Evolutionary conservation across 306 rosid genomes (phyloP), one percentile per base, ranked within the genome.

Genomic region (Quercus gilva): DNA sequence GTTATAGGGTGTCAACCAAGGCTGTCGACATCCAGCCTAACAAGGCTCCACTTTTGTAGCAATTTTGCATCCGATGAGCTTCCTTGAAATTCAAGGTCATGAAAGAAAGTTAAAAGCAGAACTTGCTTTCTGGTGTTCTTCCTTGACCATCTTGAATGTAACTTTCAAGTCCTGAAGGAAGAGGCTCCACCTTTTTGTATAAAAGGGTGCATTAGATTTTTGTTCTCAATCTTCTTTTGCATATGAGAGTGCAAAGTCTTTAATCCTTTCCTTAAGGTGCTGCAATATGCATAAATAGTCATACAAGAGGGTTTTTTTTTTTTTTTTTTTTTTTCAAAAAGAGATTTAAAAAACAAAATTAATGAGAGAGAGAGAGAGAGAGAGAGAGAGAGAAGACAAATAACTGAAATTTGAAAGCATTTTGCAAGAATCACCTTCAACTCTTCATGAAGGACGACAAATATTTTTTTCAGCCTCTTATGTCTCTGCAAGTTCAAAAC

Each of bases 371-470:
- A 35, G 37, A 33, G 41, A 37, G 45, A 55, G 35, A 23, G 1
- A 59, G 52, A 41, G 45, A 41, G 41, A 41, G 45, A 55, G 35
- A 23, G 1, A 59, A 65, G 29, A 26, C 31, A 1, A 21, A 31
- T 20, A 73, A 72, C 41, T 73, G 14, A 6, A 53, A 53, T 7
- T 11, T 51, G 51, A 26, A 58, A 51, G 61, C 13, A 63, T 37
- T 71, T 80, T 13, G 58, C 52, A 81, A 49, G 73, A 78, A 84
- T 84, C 76, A 93, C 99, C 96, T 86, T 83, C 78, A 95, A 60
- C 86, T 95, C 99, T 78, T 82, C 78, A 64, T 95, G 98, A 74
- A 95, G 92, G 84, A 95, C 96, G 53, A 90, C n/a, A 83, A 95
- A 95, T 89, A 95, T 93, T 61, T 86, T 89, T 82, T 93, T 95